These are phyloP conservation scores for Pharnaceum exiguum DNA, from an alignment of 148 eudicot species.

Conservation along the genomic window DNA sequence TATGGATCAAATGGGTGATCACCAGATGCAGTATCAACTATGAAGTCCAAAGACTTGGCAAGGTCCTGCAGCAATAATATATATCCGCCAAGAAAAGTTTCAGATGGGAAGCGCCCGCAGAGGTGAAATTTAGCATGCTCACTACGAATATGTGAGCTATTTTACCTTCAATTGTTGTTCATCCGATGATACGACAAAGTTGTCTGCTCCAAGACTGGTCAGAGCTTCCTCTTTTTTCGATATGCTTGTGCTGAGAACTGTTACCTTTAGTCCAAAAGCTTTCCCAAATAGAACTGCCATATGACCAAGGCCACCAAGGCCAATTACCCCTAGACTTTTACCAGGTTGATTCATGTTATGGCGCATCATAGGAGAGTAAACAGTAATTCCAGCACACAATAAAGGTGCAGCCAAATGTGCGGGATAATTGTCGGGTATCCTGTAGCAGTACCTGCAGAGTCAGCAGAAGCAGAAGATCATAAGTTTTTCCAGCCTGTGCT, in stretches of 20 bases:
- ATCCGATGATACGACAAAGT: constrained; percentile 62
- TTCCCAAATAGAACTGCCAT: constrained; percentile 83
- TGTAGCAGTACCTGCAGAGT: constrained; percentile 56
- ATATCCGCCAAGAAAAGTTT: neutral
- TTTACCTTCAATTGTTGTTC: constrained; percentile 58
- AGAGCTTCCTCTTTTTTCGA: constrained; percentile 69
- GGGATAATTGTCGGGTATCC: constrained; percentile 65
- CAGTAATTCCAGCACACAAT: constrained; percentile 82
- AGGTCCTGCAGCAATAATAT: constrained; percentile 32
- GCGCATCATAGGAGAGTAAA: constrained; percentile 70
- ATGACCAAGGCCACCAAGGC: constrained; percentile 86
- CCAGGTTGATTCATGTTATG: constrained; percentile 81
- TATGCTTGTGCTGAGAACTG: constrained; percentile 72
- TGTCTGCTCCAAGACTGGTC: constrained; percentile 52
- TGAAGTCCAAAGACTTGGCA: constrained; percentile 59
- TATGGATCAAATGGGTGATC: constrained; percentile 65
- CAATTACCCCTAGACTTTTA: constrained; percentile 77
- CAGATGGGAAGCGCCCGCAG: no score
- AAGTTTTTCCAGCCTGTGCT: no score
- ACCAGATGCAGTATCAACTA: constrained; percentile 77
- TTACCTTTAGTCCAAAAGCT: constrained; percentile 76
- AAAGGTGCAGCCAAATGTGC: constrained; percentile 63
- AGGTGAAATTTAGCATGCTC: neutral
- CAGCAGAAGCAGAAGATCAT: neutral
- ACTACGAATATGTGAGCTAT: neutral